Conservation (phyloP, 345 rosid species). For the Euclidium syriacum region DNA sequence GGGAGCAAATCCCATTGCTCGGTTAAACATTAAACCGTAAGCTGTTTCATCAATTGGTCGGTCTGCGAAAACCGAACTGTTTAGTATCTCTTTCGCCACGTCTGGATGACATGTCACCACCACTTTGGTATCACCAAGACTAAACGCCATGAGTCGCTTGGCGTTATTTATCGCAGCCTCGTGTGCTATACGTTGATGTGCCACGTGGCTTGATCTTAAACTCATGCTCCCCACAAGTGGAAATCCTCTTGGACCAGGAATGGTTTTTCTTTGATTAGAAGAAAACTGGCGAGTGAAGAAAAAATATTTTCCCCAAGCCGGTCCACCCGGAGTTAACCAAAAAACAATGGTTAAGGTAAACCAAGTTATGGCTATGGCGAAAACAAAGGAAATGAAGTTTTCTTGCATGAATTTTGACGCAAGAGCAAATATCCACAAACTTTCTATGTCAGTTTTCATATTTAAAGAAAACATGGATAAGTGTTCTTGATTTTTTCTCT, state of each 20-base stretch:
- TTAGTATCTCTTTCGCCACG: slow-evolving; percentile 63
- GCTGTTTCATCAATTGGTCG: slow-evolving; percentile 77
- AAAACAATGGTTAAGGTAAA: slow-evolving; percentile 33
- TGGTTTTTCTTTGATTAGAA: slow-evolving; percentile 13
- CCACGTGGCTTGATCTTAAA: slow-evolving; percentile 47
- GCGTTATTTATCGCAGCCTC: slow-evolving; percentile 42
- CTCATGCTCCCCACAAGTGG: slow-evolving; percentile 64
- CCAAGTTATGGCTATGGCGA: slow-evolving; percentile 39
- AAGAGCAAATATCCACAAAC: slow-evolving; percentile 49
- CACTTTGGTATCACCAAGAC: slow-evolving; percentile 57
- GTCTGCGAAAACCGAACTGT: slow-evolving; percentile 65
- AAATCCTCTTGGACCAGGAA: slow-evolving; percentile 76
- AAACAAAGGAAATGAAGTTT: slow-evolving; percentile 38
- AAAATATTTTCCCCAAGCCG: slow-evolving; percentile 68
- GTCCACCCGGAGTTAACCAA: slow-evolving; percentile 68
- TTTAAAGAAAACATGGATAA: slow-evolving; percentile 7
- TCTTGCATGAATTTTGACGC: slow-evolving; percentile 46
- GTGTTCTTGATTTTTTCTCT: not conserved
- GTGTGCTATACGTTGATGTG: slow-evolving; percentile 54
- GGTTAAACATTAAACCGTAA: slow-evolving; percentile 62
- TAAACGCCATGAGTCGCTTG: slow-evolving; percentile 67
- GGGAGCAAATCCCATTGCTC: slow-evolving; percentile 81
- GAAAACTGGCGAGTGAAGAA: slow-evolving; percentile 12
- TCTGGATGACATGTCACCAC: slow-evolving; percentile 60
- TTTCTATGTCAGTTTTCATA: slow-evolving; percentile 39